phyloP scores from a whole-genome alignment of 2,329 filamentous ascomycete genomes.

The Pseudogymnoascus verrucosus region DNA sequence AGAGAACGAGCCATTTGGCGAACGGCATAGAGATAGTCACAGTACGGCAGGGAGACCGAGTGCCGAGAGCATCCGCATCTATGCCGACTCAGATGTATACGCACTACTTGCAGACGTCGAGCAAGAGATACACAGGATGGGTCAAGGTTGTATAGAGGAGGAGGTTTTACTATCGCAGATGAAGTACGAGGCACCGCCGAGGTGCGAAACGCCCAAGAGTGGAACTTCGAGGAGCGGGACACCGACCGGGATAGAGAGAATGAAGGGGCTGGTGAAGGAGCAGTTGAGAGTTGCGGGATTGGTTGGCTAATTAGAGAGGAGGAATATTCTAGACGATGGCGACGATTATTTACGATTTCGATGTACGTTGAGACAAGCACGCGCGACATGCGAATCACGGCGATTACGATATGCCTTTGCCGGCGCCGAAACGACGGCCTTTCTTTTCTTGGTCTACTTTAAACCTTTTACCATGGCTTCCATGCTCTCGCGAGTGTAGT shows the following conservation, averaged over 20 bases:
- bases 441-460: slow-evolving; percentile 3
- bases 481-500: not conserved
- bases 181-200: slow-evolving; percentile 5
- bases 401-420: slow-evolving; percentile 3
- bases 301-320: slow-evolving; percentile 2
- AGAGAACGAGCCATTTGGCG: not conserved
- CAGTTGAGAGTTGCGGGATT: not conserved
- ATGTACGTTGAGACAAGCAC: not conserved
- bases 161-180: not conserved
- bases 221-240: not conserved
- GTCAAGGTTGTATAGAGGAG: slow-evolving; percentile 13
- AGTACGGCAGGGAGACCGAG: slow-evolving; percentile 23
- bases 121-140: slow-evolving; percentile 44
- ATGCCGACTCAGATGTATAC: slow-evolving; percentile 60
- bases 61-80: slow-evolving; percentile 60
- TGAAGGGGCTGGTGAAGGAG: not conserved
- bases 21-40: not conserved
- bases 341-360: slow-evolving; percentile 8
- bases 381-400: not conserved
- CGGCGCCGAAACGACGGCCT: not conserved
- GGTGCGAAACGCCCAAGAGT: slow-evolving; percentile 2
- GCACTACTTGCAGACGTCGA: slow-evolving; percentile 60
- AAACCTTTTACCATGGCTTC: slow-evolving; percentile 1
- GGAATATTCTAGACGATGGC: not conserved
- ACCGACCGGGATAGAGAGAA: slow-evolving; percentile 1